Evolutionary conservation across 805 yeast species (phyloP).

Genomic region (Candida koratica): DNA sequence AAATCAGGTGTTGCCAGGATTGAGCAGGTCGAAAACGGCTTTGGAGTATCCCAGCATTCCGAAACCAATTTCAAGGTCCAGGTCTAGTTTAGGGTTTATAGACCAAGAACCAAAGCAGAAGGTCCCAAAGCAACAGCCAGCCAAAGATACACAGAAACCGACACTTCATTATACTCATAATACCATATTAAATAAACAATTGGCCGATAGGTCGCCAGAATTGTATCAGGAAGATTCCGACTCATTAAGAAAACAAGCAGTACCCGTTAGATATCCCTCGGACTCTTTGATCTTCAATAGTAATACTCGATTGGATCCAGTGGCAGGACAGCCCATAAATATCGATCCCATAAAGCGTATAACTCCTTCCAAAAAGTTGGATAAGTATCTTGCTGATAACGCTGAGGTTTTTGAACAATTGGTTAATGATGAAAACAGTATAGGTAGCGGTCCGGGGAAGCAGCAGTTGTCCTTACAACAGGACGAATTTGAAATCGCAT

Average conservation of each 20-base stretch:
- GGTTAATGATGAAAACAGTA: constrained; percentile 21
- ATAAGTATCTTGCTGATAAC: constrained; percentile 3
- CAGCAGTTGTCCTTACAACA: constrained; percentile 1
- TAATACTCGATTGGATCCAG: constrained; percentile 5
- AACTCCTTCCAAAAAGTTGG: constrained; percentile 20
- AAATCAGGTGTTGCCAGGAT: constrained; percentile 23
- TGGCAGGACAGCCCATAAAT: constrained; percentile 5
- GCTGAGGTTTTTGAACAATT: constrained; percentile 7
- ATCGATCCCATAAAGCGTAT: constrained; percentile 15
- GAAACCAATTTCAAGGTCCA: constrained; percentile 26
- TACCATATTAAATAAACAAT: constrained; percentile 16
- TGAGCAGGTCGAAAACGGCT: constrained; percentile 30
- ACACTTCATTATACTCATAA: constrained; percentile 7
- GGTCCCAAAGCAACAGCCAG: not conserved
- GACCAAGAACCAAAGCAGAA: not conserved
- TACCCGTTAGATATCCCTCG: constrained; percentile 3
- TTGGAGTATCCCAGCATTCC: constrained; percentile 9
- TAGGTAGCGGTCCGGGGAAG: constrained; percentile 12
- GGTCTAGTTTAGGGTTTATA: constrained; percentile 35
- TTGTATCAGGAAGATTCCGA: constrained; percentile 26
- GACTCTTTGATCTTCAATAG: constrained; percentile 4
- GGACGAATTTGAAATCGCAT: constrained; percentile 1
- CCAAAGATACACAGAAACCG: not conserved
- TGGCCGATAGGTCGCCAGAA: constrained; percentile 19
- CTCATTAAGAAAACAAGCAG: constrained; percentile 18